phyloP scores from a whole-genome alignment of 1,284 basidiomycete species.

The Ganoderma lucidum region DNA sequence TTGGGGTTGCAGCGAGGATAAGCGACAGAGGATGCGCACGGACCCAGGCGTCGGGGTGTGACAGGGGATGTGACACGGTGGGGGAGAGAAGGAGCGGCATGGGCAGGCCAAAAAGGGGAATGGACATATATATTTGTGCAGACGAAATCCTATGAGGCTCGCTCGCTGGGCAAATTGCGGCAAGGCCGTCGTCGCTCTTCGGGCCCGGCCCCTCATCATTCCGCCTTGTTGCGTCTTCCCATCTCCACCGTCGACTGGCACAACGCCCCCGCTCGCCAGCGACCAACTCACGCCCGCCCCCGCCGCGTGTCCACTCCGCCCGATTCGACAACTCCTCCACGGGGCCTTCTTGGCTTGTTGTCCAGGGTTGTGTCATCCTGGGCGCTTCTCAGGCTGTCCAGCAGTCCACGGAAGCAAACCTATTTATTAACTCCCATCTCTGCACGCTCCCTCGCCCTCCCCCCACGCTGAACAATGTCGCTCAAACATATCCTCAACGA shows the following conservation, averaged over 20 bases:
- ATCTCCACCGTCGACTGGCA: slow-evolving; percentile 22
- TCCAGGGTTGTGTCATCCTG: slow-evolving; percentile 31
- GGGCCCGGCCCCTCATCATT: slow-evolving; percentile 41
- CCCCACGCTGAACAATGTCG: slow-evolving; percentile 58
- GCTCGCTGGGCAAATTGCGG: slow-evolving; percentile 44
- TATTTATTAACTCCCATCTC: slow-evolving; percentile 33
- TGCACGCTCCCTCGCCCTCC: slow-evolving; percentile 32
- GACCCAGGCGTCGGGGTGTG: slow-evolving; percentile 26
- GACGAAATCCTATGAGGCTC: slow-evolving; percentile 44
- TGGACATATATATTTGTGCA: slow-evolving; percentile 46
- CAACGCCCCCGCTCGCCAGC: slow-evolving; percentile 22
- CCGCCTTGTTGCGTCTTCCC: slow-evolving; percentile 32
- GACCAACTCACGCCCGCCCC: slow-evolving; percentile 9
- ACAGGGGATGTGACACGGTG: slow-evolving; percentile 36
- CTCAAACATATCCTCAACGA: slow-evolving; percentile 80
- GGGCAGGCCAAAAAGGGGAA: slow-evolving; percentile 40
- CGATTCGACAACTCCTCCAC: slow-evolving; percentile 26
- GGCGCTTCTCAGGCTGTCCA: slow-evolving; percentile 34
- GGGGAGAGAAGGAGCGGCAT: slow-evolving; percentile 40
- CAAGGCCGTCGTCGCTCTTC: slow-evolving; percentile 42
- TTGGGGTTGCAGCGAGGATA: neutral
- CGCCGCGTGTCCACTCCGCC: slow-evolving; percentile 22
- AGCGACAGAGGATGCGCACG: neutral
- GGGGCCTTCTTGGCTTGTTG: slow-evolving; percentile 25
- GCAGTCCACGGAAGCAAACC: slow-evolving; percentile 34